These are phyloP conservation scores for Termitomyces bulborhizus DNA, from an alignment of 768 basidiomycete genomes.

Conservation along the genomic window DNA sequence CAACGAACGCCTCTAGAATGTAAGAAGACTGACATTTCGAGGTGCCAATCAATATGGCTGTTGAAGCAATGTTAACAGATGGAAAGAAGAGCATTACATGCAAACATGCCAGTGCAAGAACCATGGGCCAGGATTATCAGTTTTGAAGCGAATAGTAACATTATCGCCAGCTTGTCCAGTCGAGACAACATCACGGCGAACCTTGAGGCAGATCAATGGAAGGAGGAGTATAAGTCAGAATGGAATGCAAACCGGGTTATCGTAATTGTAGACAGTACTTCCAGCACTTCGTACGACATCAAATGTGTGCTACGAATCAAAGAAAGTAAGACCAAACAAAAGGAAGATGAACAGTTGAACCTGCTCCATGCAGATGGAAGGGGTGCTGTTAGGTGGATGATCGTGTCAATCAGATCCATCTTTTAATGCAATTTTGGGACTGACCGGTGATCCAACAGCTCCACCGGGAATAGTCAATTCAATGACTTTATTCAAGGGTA, in stretches of 20 bases:
- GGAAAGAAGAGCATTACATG: background rate
- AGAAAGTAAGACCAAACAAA: background rate
- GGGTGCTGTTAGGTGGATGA: constrained; percentile 3
- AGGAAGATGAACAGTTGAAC: background rate
- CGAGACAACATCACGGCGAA: constrained; percentile 16
- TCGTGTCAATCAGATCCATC: background rate
- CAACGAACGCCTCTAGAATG: background rate
- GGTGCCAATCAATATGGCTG: constrained; percentile 5
- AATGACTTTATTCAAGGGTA: constrained; percentile 40
- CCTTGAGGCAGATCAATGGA: too few relatives aligned
- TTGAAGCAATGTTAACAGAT: background rate
- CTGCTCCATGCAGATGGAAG: constrained; percentile 11
- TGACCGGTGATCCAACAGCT: constrained; percentile 18
- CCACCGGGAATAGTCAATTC: constrained; percentile 39
- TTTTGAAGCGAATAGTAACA: constrained; percentile 33
- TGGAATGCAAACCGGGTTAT: too few relatives aligned
- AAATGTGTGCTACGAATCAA: too few relatives aligned
- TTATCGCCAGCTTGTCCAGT: constrained; percentile 10
- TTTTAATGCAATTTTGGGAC: constrained; percentile 2
- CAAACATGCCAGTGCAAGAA: constrained; percentile 2
- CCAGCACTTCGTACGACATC: too few relatives aligned
- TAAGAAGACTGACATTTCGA: background rate
- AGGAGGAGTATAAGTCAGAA: too few relatives aligned
- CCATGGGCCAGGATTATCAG: constrained; percentile 31
- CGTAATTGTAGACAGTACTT: too few relatives aligned